Percentiles rank a stretch among this genome's conserved stretches.
These are phyloP conservation scores for Cantharellus cinnabarinus DNA, from an alignment of 768 basidiomycete genomes.

Conservation along the genomic window DNA sequence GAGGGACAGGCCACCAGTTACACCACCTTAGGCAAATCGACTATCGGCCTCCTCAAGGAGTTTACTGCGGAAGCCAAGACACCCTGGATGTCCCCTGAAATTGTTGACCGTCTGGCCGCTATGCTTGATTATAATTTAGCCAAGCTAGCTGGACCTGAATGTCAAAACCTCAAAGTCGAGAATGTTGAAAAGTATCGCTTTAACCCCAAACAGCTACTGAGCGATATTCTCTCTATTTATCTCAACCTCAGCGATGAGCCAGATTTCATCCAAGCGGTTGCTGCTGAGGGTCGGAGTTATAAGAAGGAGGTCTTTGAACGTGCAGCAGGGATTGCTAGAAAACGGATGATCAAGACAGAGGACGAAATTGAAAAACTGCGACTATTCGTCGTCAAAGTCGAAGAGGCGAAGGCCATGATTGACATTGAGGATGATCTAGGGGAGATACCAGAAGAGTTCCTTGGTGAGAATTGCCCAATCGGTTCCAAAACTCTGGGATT, in stretches of 20 bases:
- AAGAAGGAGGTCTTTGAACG: conserved; percentile 60
- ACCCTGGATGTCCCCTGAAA: conserved; percentile 92
- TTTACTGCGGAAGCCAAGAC: conserved; percentile 82
- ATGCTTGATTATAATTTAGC: conserved; percentile 92
- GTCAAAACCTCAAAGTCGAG: conserved; percentile 65
- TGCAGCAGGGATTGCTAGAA: conserved; percentile 46
- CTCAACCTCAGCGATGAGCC: conserved; percentile 65
- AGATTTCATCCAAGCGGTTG: conserved; percentile 70
- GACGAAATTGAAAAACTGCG: conserved; percentile 52
- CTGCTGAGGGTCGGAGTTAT: conserved; percentile 88
- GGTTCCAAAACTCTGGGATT: conserved; percentile 4
- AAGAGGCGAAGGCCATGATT: conserved; percentile 56
- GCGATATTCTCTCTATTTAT: conserved; percentile 78
- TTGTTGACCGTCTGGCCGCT: conserved; percentile 83
- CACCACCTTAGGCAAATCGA: conserved; percentile 67
- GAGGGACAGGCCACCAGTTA: conserved; percentile 76
- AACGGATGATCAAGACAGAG: conserved; percentile 47
- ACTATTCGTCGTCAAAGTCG: conserved; percentile 60
- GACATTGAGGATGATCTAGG: conserved; percentile 83
- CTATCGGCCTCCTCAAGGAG: conserved; percentile 74
- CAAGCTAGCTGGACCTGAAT: conserved; percentile 73
- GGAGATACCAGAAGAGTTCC: conserved; percentile 87
- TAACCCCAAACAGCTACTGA: conserved; percentile 59
- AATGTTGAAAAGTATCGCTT: conserved; percentile 81
- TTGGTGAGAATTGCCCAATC: conserved; percentile 33